These are phyloP conservation scores for Chloromonas sp. DNA, from an alignment of 163 green algal species.

Conservation along the genomic window DNA sequence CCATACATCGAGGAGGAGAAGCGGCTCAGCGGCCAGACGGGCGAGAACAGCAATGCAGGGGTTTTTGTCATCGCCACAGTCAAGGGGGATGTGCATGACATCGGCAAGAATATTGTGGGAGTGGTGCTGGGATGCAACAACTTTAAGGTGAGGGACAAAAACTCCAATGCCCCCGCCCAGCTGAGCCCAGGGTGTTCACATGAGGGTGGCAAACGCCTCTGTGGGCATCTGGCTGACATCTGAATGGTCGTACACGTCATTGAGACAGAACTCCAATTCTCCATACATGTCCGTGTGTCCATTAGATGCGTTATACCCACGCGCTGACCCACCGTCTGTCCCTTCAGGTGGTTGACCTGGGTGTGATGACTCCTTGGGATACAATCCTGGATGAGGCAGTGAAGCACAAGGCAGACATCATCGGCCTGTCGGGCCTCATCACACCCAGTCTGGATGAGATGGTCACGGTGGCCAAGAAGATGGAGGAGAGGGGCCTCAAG, in stretches of 20 bases:
- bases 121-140: conserved; percentile 99
- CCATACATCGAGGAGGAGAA: conserved; percentile 99
- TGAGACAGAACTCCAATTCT: too few species aligned
- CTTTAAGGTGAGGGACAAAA: conserved; percentile 78
- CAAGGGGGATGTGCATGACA: conserved; percentile 99
- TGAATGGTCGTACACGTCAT: too few species aligned
- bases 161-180: too few species aligned
- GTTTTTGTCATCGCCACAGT: conserved; percentile 95
- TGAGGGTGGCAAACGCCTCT: too few species aligned
- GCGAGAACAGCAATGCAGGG: conserved; percentile 65
- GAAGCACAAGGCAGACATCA: conserved; percentile 90
- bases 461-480: conserved; percentile 91
- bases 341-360: conserved; percentile 81
- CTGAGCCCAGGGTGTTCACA: too few species aligned
- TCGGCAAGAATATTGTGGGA: conserved; percentile 98
- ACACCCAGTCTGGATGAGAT: conserved; percentile 97
- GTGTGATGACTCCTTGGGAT: conserved; percentile 93
- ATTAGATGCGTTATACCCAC: too few species aligned
- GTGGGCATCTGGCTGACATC: too few species aligned
- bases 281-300: neutral
- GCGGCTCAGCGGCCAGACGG: conserved; percentile 38
- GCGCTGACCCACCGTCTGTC: neutral
- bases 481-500: conserved; percentile 87
- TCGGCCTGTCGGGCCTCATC: conserved; percentile 94
- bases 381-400: conserved; percentile 89